Percentiles rank a stretch among this genome's conserved stretches.
Conservation (phyloP, 352 stramenopile genomes). For the Globisporangium solare region DNA sequence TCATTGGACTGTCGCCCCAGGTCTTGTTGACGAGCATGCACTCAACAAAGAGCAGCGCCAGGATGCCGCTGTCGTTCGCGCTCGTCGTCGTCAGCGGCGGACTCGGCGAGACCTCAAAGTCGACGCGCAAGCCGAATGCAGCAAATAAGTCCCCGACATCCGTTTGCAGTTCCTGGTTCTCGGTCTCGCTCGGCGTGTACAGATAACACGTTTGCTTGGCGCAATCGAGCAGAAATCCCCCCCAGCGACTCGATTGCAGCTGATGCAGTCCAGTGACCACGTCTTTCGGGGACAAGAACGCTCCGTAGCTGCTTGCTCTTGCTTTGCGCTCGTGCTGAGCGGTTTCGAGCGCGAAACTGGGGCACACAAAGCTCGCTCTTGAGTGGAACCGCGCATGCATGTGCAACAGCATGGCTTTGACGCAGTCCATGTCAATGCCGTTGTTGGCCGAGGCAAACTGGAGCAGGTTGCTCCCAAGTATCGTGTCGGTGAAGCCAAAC, state of each 20-base stretch:
- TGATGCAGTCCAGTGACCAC: background rate
- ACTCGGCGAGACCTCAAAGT: background rate
- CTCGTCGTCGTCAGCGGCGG: background rate
- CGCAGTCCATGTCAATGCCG: slow-evolving; percentile 7
- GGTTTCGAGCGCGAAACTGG: slow-evolving; percentile 7
- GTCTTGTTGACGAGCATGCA: background rate
- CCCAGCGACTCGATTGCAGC: slow-evolving; percentile 4
- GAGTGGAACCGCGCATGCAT: slow-evolving; percentile 7
- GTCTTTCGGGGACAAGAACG: slow-evolving; percentile 3
- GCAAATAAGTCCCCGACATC: background rate
- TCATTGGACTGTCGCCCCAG: background rate
- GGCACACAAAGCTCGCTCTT: slow-evolving; percentile 2
- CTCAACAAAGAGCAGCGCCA: slow-evolving; percentile 12
- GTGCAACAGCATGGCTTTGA: slow-evolving; percentile 3
- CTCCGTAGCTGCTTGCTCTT: slow-evolving; percentile 1
- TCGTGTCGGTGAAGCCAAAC: slow-evolving; percentile 7
- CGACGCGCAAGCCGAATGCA: background rate
- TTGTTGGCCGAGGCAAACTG: background rate
- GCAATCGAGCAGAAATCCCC: background rate
- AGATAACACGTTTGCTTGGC: slow-evolving; percentile 1
- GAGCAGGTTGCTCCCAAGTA: background rate
- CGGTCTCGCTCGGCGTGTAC: background rate
- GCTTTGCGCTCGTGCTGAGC: background rate
- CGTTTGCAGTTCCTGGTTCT: background rate
- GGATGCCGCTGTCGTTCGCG: slow-evolving; percentile 5